Evolutionary conservation across 179 eudicot genomes (phyloP), one percentile per base, ranked within the genome.

Genomic region (Actinidia polygama): DNA sequence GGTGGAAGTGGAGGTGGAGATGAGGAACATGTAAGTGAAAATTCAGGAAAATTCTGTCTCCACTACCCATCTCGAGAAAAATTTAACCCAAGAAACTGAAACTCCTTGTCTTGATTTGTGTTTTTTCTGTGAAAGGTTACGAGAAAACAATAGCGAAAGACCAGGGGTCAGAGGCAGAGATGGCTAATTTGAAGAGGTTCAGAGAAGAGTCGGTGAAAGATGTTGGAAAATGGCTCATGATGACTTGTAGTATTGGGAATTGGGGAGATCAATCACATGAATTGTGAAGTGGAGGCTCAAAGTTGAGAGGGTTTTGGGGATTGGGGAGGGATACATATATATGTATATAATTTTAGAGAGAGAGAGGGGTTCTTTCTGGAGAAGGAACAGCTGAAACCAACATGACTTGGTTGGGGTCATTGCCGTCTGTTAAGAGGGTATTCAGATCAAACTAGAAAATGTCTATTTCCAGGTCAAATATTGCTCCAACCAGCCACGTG

Each of bases 221-320:
- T n/a, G n/a, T n/a, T n/a, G n/a, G n/a, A n/a, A 91, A 83, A 78
- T 88, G 86, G 89, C 88, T 90, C 90, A 88, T 88, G 81, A 75
- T 88, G 4, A 21, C n/a, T n/a, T n/a, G 16, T 12, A 0, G 1
- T 4, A 30, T 55, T 0, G 40, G 47, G 78, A 53, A 47, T 30
- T 58, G 1, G 67, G 50, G 51, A 40, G 3, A 40, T 40, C 1
- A 40, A 30, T 30, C 36, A 30, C 36, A 30, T 30, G 36, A 30
- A 30, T 30, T 30, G 36, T 30, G 36, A 30, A 30, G 36, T 30
- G 36, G 36, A 30, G 36, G 36, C 1, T 30, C 36, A 30, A 3
- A 0, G 7, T 3, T 7, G 23, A 12, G 23, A n/a, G 3, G 21
- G 10, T 10, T 10, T 6, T 0, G 12, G n/a, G n/a, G n/a, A n/a